phyloP scores from a whole-genome alignment of 2,329 filamentous ascomycete species.

The Fusarium sacchari region DNA sequence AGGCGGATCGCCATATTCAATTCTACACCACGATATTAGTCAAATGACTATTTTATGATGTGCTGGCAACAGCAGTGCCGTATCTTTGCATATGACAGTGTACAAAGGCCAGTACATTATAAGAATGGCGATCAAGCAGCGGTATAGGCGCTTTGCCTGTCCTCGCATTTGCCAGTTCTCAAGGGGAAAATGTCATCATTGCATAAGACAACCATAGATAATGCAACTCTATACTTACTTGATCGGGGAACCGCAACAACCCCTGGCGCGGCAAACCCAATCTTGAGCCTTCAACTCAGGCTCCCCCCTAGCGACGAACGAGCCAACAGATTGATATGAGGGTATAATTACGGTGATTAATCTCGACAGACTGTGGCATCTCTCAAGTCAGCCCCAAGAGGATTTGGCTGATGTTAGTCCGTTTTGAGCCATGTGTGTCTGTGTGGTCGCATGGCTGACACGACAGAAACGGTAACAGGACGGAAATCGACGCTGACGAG shows the following conservation, averaged over 20 bases:
- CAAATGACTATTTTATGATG: background rate
- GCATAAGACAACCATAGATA: background rate
- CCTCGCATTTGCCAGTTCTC: background rate
- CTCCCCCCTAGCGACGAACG: background rate
- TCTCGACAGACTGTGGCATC: background rate
- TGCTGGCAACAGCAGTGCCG: constrained; percentile 1
- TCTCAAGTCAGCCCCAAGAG: background rate
- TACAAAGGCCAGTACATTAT: background rate
- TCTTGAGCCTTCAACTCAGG: background rate
- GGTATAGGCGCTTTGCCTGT: background rate
- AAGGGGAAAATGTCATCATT: constrained; percentile 6
- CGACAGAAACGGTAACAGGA: constrained; percentile 23
- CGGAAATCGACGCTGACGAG: constrained; percentile 31
- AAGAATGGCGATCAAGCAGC: background rate
- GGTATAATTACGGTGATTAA: constrained; percentile 1
- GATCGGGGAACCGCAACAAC: constrained; percentile 5
- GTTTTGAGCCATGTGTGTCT: constrained; percentile 30
- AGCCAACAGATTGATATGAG: background rate
- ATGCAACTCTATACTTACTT: background rate
- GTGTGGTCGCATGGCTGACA: constrained; percentile 28
- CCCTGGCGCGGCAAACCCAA: constrained; percentile 20
- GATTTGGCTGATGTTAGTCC: background rate
- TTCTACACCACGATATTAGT: background rate
- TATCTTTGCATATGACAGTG: background rate
- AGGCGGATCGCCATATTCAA: constrained; percentile 14